Evolutionary conservation across 2,329 filamentous ascomycete species (phyloP).

Genomic region (Pezicula rhizophila): DNA sequence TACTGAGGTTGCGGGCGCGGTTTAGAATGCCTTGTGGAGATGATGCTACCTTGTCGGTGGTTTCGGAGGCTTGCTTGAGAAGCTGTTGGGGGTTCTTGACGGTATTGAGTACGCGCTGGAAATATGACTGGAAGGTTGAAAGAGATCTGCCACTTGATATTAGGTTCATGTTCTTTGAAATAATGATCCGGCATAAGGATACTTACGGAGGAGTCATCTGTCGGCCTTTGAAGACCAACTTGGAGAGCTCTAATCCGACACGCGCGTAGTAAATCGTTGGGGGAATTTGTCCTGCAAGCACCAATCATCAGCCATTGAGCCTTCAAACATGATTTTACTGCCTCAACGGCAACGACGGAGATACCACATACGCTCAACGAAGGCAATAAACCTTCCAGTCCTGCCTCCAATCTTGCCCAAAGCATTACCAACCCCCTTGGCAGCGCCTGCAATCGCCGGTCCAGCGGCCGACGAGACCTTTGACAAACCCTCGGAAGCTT

Average conservation of each 20-base stretch:
- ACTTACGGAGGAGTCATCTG: slow-evolving; percentile 95
- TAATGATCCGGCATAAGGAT: slow-evolving; percentile 4
- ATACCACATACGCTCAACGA: slow-evolving; percentile 73
- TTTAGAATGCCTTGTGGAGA: slow-evolving; percentile 51
- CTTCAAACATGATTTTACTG: slow-evolving; percentile 3
- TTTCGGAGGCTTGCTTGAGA: slow-evolving; percentile 39
- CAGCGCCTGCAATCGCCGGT: slow-evolving; percentile 68
- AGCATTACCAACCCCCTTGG: slow-evolving; percentile 58
- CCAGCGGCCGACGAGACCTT: slow-evolving; percentile 76
- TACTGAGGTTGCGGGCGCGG: slow-evolving; percentile 63
- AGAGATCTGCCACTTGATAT: slow-evolving; percentile 50
- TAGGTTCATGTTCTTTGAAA: background rate
- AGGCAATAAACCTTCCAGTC: slow-evolving; percentile 70
- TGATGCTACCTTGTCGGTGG: slow-evolving; percentile 36
- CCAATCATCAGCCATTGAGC: slow-evolving; percentile 18
- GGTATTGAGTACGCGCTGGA: slow-evolving; percentile 66
- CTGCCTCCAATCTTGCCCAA: slow-evolving; percentile 76
- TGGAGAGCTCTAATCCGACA: slow-evolving; percentile 80
- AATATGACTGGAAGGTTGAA: slow-evolving; percentile 80
- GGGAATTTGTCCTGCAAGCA: slow-evolving; percentile 67
- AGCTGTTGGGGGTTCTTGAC: slow-evolving; percentile 62
- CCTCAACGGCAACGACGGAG: background rate
- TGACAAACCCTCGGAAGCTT: slow-evolving; percentile 78
- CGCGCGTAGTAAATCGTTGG: slow-evolving; percentile 86
- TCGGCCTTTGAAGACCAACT: slow-evolving; percentile 80